phyloP scores from a whole-genome alignment of 1,139 yeast genomes.

The Nematodospora anomalae region DNA sequence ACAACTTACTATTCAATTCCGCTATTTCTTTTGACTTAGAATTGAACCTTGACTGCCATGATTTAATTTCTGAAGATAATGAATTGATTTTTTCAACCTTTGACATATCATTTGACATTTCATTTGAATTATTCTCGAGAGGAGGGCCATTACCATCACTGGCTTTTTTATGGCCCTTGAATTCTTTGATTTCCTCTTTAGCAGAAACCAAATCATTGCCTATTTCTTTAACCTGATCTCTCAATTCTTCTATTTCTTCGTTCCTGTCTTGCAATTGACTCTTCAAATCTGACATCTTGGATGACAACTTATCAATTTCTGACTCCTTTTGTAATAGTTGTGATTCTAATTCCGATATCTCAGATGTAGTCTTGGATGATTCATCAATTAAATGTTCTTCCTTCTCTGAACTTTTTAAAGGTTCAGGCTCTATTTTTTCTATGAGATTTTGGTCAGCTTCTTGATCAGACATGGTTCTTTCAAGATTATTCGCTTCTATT shows the following conservation, averaged over 20 bases:
- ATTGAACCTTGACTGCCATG: constrained; percentile 10
- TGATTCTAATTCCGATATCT: constrained; percentile 3
- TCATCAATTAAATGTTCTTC: neutral
- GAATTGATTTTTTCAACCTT: constrained; percentile 2
- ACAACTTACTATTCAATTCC: constrained; percentile 9
- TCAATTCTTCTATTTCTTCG: constrained; percentile 58
- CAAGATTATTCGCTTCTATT: constrained; percentile 11
- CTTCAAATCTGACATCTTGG: constrained; percentile 16
- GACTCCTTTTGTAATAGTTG: constrained; percentile 9
- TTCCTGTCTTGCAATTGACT: constrained; percentile 27
- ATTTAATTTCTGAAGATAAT: constrained; percentile 2
- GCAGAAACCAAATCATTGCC: constrained; percentile 74
- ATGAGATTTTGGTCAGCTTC: too few relatives aligned
- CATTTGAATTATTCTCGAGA: neutral
- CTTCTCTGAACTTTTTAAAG: neutral
- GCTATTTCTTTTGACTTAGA: constrained; percentile 9
- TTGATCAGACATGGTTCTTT: constrained; percentile 15
- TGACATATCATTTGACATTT: constrained; percentile 2
- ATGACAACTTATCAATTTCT: constrained; percentile 21
- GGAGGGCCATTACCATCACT: neutral
- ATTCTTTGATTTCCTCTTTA: constrained; percentile 38
- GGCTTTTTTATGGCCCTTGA: constrained; percentile 19
- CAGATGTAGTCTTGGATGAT: neutral
- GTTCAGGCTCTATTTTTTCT: constrained; percentile 2
- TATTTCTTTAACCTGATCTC: constrained; percentile 70